Evolutionary conservation across 208 protist genomes (phyloP).

Genomic region (Endotrypanum monterogeii): DNA sequence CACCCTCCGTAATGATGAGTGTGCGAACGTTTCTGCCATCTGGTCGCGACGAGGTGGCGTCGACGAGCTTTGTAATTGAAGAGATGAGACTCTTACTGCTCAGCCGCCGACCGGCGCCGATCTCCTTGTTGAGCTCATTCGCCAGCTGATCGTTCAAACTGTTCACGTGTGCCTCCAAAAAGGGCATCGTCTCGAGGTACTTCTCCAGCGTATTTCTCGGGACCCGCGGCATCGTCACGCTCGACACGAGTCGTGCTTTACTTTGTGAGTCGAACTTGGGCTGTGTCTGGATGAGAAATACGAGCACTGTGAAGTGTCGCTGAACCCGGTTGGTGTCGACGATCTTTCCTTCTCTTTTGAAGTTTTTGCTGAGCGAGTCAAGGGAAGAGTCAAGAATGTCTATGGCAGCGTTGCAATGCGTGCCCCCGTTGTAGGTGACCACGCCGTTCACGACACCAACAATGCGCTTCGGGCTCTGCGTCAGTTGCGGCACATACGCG

Average conservation of each 20-base stretch:
- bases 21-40: conserved; percentile 91
- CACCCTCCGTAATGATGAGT: conserved; percentile 98
- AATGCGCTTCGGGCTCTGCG: conserved; percentile 89
- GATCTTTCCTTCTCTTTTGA: conserved; percentile 89
- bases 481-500: conserved; percentile 91
- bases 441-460: conserved; percentile 99
- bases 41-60: conserved; percentile 83
- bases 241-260: conserved; percentile 97
- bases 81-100: conserved; percentile 80
- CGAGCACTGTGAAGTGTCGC: conserved; percentile 97
- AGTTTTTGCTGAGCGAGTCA: conserved; percentile 46
- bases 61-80: conserved; percentile 98
- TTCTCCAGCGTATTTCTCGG: conserved; percentile 90
- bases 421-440: conserved; percentile 98
- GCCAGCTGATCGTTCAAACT: conserved; percentile 66
- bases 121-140: conserved; percentile 84
- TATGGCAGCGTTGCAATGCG: conserved; percentile 97
- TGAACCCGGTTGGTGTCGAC: conserved; percentile 96
- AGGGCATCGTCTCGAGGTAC: conserved; percentile 83
- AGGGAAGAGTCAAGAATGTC: conserved; percentile 84
- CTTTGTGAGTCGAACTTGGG: conserved; percentile 99
- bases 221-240: conserved; percentile 74
- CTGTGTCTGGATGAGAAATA: conserved; percentile 99
- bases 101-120: conserved; percentile 64
- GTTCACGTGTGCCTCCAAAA: conserved; percentile 80